Percentiles rank a stretch among this genome's conserved stretches.
These are phyloP conservation scores for Cornus controversa DNA, from an alignment of 148 eudicot genomes.

Conservation along the genomic window DNA sequence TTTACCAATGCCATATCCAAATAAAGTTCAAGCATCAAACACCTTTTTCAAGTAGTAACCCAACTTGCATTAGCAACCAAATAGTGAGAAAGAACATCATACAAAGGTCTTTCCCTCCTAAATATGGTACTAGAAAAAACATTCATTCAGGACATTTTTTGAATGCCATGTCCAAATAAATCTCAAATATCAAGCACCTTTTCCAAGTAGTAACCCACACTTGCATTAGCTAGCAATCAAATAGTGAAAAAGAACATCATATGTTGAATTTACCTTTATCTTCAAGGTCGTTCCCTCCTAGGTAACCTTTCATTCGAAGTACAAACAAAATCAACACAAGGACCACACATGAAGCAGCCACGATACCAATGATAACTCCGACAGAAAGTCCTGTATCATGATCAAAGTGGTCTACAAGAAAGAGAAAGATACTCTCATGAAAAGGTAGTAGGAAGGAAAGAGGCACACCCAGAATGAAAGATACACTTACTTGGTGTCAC, in stretches of 20 bases:
- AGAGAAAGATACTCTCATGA: neutral
- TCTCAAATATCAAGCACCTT: too few relatives aligned
- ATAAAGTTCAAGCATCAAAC: neutral
- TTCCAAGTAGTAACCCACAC: too few relatives aligned
- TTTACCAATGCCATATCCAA: too few relatives aligned
- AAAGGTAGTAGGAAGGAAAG: neutral
- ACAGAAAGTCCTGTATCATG: slow-evolving; percentile 37
- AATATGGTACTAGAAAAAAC: too few relatives aligned
- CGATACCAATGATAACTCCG: slow-evolving; percentile 54
- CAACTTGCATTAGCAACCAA: too few relatives aligned
- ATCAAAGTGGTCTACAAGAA: slow-evolving; percentile 50
- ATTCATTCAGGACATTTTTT: too few relatives aligned
- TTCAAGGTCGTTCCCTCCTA: slow-evolving; percentile 42
- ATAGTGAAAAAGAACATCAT: neutral
- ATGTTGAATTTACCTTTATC: slow-evolving; percentile 24
- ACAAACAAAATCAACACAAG: slow-evolving; percentile 29
- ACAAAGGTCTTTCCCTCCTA: too few relatives aligned
- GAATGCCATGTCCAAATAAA: too few relatives aligned
- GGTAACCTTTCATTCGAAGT: slow-evolving; percentile 43
- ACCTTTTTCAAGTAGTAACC: too few relatives aligned
- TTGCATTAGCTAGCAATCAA: neutral
- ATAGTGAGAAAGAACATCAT: neutral
- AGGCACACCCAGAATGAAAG: slow-evolving; percentile 1
- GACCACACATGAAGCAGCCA: slow-evolving; percentile 35
- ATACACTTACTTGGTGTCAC: slow-evolving; percentile 45